phyloP scores from a whole-genome alignment of 176 grass and related monocot species.

The Bromus sterilis region DNA sequence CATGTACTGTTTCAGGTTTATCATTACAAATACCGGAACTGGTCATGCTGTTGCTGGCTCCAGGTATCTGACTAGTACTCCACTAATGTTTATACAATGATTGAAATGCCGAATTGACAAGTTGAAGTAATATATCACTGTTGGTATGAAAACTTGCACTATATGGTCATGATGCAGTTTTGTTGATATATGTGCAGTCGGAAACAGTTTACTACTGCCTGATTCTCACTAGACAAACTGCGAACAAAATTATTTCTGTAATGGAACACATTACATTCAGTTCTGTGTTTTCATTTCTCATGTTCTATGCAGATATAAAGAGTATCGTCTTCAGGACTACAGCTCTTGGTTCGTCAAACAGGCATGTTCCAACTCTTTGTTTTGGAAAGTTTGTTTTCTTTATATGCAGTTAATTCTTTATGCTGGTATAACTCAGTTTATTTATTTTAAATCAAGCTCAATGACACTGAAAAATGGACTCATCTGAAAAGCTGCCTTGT shows the following conservation, averaged over 20 bases:
- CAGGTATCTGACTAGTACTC: conserved; percentile 35
- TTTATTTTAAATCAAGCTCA: conserved; percentile 42
- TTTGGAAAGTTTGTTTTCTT: not conserved
- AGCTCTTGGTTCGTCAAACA: conserved; percentile 98
- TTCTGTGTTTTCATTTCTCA: not conserved
- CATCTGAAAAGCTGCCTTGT: conserved; percentile 89
- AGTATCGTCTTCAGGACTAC: conserved; percentile 92
- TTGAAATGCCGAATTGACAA: not conserved
- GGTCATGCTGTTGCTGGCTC: conserved; percentile 72
- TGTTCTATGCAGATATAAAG: conserved; percentile 66
- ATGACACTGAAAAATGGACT: conserved; percentile 72
- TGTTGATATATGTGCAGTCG: not conserved
- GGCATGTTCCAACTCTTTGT: conserved; percentile 27
- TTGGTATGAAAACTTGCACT: not conserved
- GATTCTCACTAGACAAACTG: not conserved
- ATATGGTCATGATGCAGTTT: not conserved
- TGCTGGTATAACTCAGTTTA: not conserved
- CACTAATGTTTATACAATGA: not conserved
- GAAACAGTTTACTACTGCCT: not conserved
- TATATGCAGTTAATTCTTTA: not conserved
- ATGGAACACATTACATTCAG: not conserved
- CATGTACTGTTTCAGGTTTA: conserved; percentile 66
- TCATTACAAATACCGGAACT: conserved; percentile 83
- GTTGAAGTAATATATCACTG: not conserved
- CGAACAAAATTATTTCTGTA: not conserved